Evolutionary conservation across 306 rosid species (phyloP).

Genomic region (Malus sylvestris): DNA sequence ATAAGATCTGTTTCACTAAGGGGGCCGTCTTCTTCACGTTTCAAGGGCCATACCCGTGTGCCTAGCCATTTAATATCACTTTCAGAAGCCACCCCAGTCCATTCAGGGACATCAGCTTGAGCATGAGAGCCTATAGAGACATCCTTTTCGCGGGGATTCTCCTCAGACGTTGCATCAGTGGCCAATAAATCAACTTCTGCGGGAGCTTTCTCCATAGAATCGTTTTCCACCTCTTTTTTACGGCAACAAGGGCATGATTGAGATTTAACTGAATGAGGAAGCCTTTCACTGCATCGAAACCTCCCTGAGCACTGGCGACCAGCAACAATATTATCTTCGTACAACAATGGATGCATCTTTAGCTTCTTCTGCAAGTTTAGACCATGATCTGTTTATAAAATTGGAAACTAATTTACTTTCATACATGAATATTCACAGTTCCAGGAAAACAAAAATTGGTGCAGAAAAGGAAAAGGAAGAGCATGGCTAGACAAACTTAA

Average conservation of each 20-base stretch:
- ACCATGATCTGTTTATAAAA: slow-evolving; percentile 16
- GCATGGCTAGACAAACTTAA: neutral
- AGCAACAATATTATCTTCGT: slow-evolving; percentile 44
- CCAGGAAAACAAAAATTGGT: neutral
- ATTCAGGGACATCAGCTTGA: slow-evolving; percentile 71
- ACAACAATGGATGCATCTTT: slow-evolving; percentile 82
- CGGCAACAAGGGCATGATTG: slow-evolving; percentile 39
- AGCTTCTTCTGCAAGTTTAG: slow-evolving; percentile 68
- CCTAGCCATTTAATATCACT: slow-evolving; percentile 79
- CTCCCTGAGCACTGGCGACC: slow-evolving; percentile 30
- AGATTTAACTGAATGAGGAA: slow-evolving; percentile 26
- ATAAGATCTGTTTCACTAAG: slow-evolving; percentile 11
- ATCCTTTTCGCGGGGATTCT: slow-evolving; percentile 18
- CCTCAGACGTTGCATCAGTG: slow-evolving; percentile 7
- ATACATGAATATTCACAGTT: neutral
- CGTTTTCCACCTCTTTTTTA: slow-evolving; percentile 23
- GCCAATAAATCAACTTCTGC: slow-evolving; percentile 10
- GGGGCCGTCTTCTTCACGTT: slow-evolving; percentile 9
- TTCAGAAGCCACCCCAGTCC: slow-evolving; percentile 58
- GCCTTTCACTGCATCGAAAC: slow-evolving; percentile 53
- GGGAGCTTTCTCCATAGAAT: slow-evolving; percentile 20
- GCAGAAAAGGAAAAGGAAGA: neutral
- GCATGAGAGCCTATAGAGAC: slow-evolving; percentile 43
- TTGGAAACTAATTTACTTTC: slow-evolving; percentile 7
- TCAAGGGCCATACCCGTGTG: slow-evolving; percentile 50